These are phyloP conservation scores for Solanum medicagineum DNA, from an alignment of 257 asterid genomes.

Conservation along the genomic window DNA sequence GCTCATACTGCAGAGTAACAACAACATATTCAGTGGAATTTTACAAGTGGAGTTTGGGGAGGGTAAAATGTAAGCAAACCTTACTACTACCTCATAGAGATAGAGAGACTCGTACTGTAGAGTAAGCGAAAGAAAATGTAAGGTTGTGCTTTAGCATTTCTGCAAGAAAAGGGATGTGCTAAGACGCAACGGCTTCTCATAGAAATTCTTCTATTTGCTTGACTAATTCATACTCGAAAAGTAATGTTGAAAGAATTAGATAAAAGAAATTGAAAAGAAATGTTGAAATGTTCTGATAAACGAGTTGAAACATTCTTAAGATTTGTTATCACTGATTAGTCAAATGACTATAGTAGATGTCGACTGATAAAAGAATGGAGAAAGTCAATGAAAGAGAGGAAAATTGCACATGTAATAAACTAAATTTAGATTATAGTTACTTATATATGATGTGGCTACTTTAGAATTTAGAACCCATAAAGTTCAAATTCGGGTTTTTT, in stretches of 20 bases:
- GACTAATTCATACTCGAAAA: not conserved
- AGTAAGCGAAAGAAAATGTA: not conserved
- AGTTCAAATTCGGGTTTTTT: not conserved
- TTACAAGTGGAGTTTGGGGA: too few species aligned
- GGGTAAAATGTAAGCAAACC: too few species aligned
- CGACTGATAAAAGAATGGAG: not conserved
- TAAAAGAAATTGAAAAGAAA: not conserved
- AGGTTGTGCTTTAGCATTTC: not conserved
- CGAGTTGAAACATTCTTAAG: not conserved
- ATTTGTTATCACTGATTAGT: not conserved
- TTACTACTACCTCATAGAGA: too few species aligned
- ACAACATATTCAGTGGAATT: too few species aligned
- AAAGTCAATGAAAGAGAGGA: not conserved
- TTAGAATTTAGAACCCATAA: not conserved
- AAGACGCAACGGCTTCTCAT: not conserved
- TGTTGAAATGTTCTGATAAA: not conserved
- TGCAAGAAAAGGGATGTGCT: not conserved
- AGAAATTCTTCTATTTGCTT: not conserved
- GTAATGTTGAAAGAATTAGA: not conserved
- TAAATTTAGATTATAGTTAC: not conserved
- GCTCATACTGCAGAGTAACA: not conserved
- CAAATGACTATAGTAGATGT: not conserved
- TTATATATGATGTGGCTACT: not conserved
- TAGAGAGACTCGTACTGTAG: not conserved
- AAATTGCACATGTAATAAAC: not conserved